Conservation (phyloP, 2,329 filamentous ascomycete species). For the Aspergillus sp. region DNA sequence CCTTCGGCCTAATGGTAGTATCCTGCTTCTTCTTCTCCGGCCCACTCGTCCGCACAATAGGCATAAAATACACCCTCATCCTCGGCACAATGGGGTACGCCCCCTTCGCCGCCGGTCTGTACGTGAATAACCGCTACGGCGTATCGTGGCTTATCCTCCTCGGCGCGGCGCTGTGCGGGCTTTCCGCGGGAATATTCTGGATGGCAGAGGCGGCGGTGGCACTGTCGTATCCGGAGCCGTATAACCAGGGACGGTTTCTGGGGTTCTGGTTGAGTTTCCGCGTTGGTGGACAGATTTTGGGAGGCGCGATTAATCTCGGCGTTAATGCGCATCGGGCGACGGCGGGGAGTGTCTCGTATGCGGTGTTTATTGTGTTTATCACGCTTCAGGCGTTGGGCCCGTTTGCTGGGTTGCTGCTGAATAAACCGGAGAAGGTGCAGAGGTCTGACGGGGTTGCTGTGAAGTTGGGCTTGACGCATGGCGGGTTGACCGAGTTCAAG, state of each 20-base stretch:
- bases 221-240: slow-evolving; percentile 66
- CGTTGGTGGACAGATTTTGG: slow-evolving; percentile 63
- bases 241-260: slow-evolving; percentile 60
- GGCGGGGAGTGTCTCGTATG: slow-evolving; percentile 64
- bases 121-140: slow-evolving; percentile 67
- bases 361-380: slow-evolving; percentile 66
- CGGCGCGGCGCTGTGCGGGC: slow-evolving; percentile 64
- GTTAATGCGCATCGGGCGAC: slow-evolving; percentile 55
- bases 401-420: slow-evolving; percentile 61
- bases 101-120: slow-evolving; percentile 66
- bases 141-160: slow-evolving; percentile 65
- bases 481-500: slow-evolving; percentile 53
- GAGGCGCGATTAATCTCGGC: slow-evolving; percentile 66
- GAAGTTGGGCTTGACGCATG: slow-evolving; percentile 32
- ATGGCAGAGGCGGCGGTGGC: slow-evolving; percentile 70
- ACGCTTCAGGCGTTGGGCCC: slow-evolving; percentile 63
- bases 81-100: slow-evolving; percentile 69
- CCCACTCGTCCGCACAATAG: slow-evolving; percentile 60
- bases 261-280: slow-evolving; percentile 64
- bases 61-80: slow-evolving; percentile 67
- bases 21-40: slow-evolving; percentile 65
- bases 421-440: slow-evolving; percentile 57
- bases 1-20: slow-evolving; percentile 68
- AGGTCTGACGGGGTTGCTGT: slow-evolving; percentile 62
- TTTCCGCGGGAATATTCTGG: slow-evolving; percentile 71